Evolutionary conservation across 1,284 basidiomycete species (phyloP), one percentile per base, ranked within the genome.

Genomic region (Fistulina hepatica): DNA sequence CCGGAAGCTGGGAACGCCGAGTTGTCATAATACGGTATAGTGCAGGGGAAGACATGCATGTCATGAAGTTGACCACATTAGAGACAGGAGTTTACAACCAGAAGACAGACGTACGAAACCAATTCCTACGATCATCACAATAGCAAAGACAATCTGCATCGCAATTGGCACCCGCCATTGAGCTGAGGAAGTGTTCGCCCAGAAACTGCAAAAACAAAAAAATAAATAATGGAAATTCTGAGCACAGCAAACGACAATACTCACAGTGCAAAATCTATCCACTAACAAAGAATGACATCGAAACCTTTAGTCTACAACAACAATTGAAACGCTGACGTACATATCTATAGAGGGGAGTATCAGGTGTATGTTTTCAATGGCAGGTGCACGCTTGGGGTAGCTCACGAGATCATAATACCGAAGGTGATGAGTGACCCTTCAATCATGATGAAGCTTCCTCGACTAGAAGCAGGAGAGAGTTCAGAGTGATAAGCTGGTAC

Each of bases 161-260:
- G 74, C 73, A 30, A 83, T 70, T 2, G 81, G 79, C n/a, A 74
- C 71, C 38, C 78, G 59, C 79, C 78, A 81, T 52, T 79, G 73
- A 1, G 73, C 69, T 12, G 72, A 72, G 11, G 69, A 73, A 9
- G 48, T 54, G 21, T 58, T 56, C 9, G 61, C 57, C 68, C 68
- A 74, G 49, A 69, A 75, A 33, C 71, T 74, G 34, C n/a, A 25
- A 9, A 9, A 25, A n/a, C 15, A 19, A 9, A 31, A 16, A 19
- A 3, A 15, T 31, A 13, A 31, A 19, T 13, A 31, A 11, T 5
- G 9, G 28, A 15, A 15, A 4, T 15, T 13, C 19, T 3, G 3
- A 9, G 10, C 9, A 31, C 15, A 15, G 6, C 13, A n/a, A n/a
- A n/a, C n/a, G 9, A 9, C 3, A 16, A 15, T 12, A 56, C 67